These are phyloP conservation scores for Diaporthe aspalathi DNA, from an alignment of 2,329 filamentous ascomycete species.

Conservation along the genomic window DNA sequence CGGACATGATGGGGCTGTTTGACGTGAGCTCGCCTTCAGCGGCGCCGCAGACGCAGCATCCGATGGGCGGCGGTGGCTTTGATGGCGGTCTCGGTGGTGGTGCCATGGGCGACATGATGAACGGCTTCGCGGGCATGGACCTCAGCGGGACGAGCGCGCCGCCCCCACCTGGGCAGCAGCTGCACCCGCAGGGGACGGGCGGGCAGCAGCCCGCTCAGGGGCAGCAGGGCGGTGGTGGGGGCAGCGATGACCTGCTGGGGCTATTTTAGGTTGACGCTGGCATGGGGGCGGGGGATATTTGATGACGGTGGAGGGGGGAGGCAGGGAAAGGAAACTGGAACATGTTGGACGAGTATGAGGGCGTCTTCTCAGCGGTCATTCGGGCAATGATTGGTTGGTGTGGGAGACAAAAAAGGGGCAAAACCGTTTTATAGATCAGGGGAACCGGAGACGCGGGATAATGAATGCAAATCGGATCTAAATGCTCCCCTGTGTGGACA, in stretches of 20 bases:
- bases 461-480: background rate
- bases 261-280: constrained; percentile 57
- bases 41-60: constrained; percentile 41
- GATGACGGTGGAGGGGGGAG: too few relatives aligned
- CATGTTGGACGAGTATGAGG: background rate
- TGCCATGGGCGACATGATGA: constrained; percentile 86
- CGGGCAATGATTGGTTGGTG: constrained; percentile 9
- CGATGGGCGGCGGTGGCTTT: constrained; percentile 27
- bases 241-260: constrained; percentile 69
- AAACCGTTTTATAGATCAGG: constrained; percentile 28
- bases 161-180: constrained; percentile 71
- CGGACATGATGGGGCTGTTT: constrained; percentile 77
- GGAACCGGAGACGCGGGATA: constrained; percentile 25
- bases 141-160: constrained; percentile 74
- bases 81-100: too few relatives aligned
- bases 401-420: background rate
- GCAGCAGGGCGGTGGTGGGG: constrained; percentile 62
- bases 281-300: background rate
- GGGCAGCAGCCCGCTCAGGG: constrained; percentile 50
- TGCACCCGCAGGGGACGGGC: constrained; percentile 53
- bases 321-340: background rate
- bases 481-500: background rate
- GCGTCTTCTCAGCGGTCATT: constrained; percentile 21
- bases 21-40: constrained; percentile 61
- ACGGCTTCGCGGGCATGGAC: constrained; percentile 86